Base-by-base conservation (phyloP, 108 stramenopile species). In the Discostella pseudostelligera region DNA sequence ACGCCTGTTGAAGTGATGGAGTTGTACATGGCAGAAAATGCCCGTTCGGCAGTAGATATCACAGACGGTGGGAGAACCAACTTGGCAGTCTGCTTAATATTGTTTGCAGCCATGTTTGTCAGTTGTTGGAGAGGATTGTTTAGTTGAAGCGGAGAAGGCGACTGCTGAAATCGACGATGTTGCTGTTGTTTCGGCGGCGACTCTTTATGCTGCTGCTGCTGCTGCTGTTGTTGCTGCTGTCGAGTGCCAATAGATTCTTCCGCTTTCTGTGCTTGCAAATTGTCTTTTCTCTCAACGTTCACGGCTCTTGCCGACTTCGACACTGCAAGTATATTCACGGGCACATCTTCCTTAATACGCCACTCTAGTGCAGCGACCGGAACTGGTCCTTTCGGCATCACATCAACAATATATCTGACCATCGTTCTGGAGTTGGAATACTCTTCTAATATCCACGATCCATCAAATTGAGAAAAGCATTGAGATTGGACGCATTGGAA, bases 361-460 rank as follows among this genome's bases (percentile, higher is more conserved):
- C 96, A 97, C 69, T 97, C 95, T 20, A 97, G 51, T 4, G 96
- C 95, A 0, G 83, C 83, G 10, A 97, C 96, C n/a, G 96, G 96
- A 8, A 97, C 96, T 9, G 89, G 91, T 10, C 96, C 95, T 51
- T 90, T 90, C 0, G 95, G 96, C 46, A 83, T 56, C 9, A 96
- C 90, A 72, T 89, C 83, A 10, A 97, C 95, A 42, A 76, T 79
- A 65, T 96, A 96, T 35, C 84, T 79, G 0, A 93, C 59, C 56
- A 79, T 69, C 0, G 90, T 92, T 46, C 70, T 80, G 1, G 67
- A 53, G 8, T 72, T 49, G 12, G 51, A 36, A 32, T 57, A 66
- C 72, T 88, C 87, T 66, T 71, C 76, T 36, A 79, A 74, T 35
- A 64, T 85, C 90, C 90, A 92, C 0, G 72, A 72, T 2, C 94